Conservation (phyloP, 73 alveolate genomes). For the Paramecium biaurelia region DNA sequence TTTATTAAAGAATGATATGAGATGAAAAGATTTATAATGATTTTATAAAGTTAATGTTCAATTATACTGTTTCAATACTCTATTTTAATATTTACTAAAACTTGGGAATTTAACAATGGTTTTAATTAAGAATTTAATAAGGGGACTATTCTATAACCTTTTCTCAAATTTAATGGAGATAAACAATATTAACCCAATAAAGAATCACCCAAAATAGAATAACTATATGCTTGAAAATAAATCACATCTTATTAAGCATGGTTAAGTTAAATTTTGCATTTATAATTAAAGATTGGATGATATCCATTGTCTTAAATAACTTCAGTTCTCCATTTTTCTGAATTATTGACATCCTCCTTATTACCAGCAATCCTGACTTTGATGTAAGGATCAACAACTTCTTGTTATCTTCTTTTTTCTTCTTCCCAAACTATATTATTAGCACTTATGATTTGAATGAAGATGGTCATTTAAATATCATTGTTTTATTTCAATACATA, state of each 20-base stretch:
- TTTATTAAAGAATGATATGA: too few species aligned
- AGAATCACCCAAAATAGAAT: background rate
- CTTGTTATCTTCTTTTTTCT: background rate
- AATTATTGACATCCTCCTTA: background rate
- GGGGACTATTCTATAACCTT: slow-evolving; percentile 11
- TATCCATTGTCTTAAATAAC: slow-evolving; percentile 6
- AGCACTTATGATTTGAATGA: background rate
- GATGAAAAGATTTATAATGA: too few species aligned
- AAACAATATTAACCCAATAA: background rate
- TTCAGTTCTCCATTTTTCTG: slow-evolving; percentile 46
- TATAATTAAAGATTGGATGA: slow-evolving; percentile 39
- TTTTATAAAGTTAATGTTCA: background rate
- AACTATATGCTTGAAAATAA: slow-evolving; percentile 22
- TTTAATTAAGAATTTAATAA: background rate
- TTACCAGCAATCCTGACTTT: slow-evolving; percentile 39
- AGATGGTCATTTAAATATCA: background rate
- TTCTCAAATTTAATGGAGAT: background rate
- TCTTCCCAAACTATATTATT: slow-evolving; percentile 8
- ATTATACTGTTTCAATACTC: background rate
- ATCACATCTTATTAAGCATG: slow-evolving; percentile 17
- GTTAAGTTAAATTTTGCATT: background rate
- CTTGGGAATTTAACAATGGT: background rate
- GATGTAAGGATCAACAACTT: slow-evolving; percentile 42
- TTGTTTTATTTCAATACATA: background rate
- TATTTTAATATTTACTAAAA: slow-evolving; percentile 27